phyloP scores from a whole-genome alignment of 2,329 filamentous ascomycete genomes.

The Alternaria tenuissima region DNA sequence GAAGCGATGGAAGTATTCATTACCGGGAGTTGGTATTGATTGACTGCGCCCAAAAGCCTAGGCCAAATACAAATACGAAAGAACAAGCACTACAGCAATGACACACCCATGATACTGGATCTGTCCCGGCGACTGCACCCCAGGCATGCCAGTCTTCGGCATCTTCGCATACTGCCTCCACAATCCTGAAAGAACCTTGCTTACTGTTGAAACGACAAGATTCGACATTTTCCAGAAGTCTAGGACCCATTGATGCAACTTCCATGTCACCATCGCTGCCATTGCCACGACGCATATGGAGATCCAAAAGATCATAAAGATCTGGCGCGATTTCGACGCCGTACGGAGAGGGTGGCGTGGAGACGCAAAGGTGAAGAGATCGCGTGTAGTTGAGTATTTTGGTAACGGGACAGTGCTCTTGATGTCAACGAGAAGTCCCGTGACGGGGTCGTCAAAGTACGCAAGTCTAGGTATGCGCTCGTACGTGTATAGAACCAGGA shows the following conservation, averaged over 20 bases:
- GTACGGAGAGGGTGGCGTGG: not conserved
- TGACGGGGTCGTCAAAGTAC: not conserved
- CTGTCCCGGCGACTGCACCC: not conserved
- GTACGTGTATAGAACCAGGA: not conserved
- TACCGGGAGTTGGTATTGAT: not conserved
- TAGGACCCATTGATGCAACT: not conserved
- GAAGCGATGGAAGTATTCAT: not conserved
- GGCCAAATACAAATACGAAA: not conserved
- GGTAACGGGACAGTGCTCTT: not conserved
- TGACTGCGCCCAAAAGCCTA: not conserved
- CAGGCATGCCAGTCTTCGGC: not conserved
- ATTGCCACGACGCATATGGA: not conserved
- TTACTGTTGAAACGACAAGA: not conserved
- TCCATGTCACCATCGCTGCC: not conserved
- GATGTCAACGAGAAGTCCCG: not conserved
- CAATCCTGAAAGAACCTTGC: not conserved
- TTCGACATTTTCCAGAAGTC: not conserved
- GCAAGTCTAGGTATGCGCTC: conserved; percentile 1
- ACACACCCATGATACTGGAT: not conserved
- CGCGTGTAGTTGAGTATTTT: not conserved
- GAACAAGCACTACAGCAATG: not conserved
- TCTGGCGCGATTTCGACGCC: not conserved
- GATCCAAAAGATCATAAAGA: not conserved
- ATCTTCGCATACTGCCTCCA: not conserved
- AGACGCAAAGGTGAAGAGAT: conserved; percentile 1